Evolutionary conservation across 2,329 filamentous ascomycete species (phyloP), one percentile per base, ranked within the genome.

Genomic region (Lecanicillium sp.): DNA sequence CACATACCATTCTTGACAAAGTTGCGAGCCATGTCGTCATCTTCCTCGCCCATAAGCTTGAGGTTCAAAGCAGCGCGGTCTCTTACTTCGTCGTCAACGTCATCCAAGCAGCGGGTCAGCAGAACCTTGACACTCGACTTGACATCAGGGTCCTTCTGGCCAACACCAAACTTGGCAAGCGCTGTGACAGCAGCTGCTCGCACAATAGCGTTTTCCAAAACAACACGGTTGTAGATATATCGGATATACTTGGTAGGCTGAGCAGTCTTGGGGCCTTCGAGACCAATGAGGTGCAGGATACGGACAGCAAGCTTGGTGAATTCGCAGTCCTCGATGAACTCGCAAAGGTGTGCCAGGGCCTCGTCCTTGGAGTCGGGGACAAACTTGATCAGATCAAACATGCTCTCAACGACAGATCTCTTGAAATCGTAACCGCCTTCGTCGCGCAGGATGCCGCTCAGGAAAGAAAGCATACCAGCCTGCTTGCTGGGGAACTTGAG

Each of bases 351-450:
- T 12, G 90, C 87, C 35, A 98, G 78, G 14, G 92, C 90, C 49
- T 82, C 78, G 54, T 82, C 79, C 62, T 81, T 82, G 22, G 78
- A 80, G 44, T 96, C 92, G 1, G 92, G 92, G 3, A 98, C 90
- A 55, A 98, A 98, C 62, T 97, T 96, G 71, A 98, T 97, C 40
- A 98, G 70, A 55, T 98, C 92, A 57, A 98, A 97, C 81, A 98
- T 97, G 72, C 88, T 95, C 70, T 98, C 92, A 15, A 98, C 90
- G 10, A 98, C 90, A 37, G 87, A 84, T 41, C 87, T 83, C 78
- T 98, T 98, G 68, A 98, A 98, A 45, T 97, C 92, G 60, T 94
- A 98, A 41, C 92, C 92, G 50, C 92, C 92, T 65, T 98, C 92
- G 52, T 98, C 92, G 19, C 92, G 81, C 37, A 98, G 71, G 42